Conservation (phyloP, 2,329 filamentous ascomycete genomes). For the Aspergillus neotritici region DNA sequence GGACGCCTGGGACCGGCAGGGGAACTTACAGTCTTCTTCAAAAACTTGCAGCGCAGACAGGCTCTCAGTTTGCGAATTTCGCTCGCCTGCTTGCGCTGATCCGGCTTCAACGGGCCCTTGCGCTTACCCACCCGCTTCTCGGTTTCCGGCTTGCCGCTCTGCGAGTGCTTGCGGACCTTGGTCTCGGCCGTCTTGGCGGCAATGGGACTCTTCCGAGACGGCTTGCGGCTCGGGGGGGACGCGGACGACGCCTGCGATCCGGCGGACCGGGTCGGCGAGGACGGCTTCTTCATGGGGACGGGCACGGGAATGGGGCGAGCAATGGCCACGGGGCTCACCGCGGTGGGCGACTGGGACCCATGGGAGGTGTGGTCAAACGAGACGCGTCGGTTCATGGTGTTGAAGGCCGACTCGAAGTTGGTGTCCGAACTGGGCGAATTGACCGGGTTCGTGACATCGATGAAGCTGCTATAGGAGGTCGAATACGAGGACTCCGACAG, state of each 20-base stretch:
- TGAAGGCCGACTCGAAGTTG: constrained; percentile 55
- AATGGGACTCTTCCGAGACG: constrained; percentile 66
- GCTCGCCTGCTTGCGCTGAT: constrained; percentile 92
- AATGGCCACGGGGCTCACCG: constrained; percentile 62
- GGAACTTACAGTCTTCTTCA: constrained; percentile 74
- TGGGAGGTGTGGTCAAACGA: constrained; percentile 40
- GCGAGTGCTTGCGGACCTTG: constrained; percentile 69
- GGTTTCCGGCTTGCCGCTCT: constrained; percentile 70
- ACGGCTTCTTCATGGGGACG: constrained; percentile 39
- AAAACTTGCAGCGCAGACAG: constrained; percentile 92
- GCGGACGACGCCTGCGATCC: constrained; percentile 60
- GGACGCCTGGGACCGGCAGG: background rate
- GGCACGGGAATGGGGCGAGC: constrained; percentile 64
- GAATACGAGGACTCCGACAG: constrained; percentile 79
- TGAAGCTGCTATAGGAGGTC: constrained; percentile 70
- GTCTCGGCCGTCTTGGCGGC: constrained; percentile 76
- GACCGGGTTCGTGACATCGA: constrained; percentile 73
- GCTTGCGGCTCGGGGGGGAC: constrained; percentile 61
- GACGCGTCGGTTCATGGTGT: constrained; percentile 34
- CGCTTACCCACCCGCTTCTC: constrained; percentile 93
- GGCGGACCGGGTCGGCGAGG: constrained; percentile 56
- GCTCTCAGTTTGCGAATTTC: constrained; percentile 94
- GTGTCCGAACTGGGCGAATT: constrained; percentile 79
- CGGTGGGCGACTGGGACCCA: constrained; percentile 40
- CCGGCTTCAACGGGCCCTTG: constrained; percentile 81